These are phyloP conservation scores for Cucumis sativus DNA, from an alignment of 306 rosid species.

Conservation along the genomic window Cucumber_9930_V3 NC_026657.2:39859001-39859500, in stretches of 20 bases:
- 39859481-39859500: background rate
- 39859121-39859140: background rate
- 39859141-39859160: background rate
- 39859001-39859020: background rate
- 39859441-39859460: background rate
- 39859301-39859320: background rate
- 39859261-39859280: background rate
- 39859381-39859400: background rate
- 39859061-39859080: background rate
- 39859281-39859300: background rate
- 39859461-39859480: background rate
- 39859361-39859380: background rate
- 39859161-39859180: background rate
- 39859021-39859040: background rate
- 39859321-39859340: background rate
- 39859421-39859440: background rate
- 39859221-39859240: background rate
- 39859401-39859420: background rate
- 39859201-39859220: background rate
- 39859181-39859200: background rate
- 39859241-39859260: background rate
- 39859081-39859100: background rate
- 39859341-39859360: background rate
- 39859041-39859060: background rate
- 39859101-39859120: background rate